Conservation (phyloP, 139 green algal genomes). For the Tetradesmus lagerheimii region DNA sequence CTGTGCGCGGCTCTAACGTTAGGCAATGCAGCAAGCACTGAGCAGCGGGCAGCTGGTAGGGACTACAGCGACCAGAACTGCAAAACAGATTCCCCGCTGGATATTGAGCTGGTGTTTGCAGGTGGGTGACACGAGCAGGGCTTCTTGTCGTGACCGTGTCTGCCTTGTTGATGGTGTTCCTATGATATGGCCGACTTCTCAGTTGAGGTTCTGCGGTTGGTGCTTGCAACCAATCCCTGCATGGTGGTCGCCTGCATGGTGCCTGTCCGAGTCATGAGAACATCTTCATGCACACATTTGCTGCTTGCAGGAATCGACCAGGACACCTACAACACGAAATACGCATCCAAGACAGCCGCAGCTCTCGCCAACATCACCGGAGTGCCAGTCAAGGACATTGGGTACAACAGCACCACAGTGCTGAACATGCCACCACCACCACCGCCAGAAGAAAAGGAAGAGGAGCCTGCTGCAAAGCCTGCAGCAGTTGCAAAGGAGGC, state of each 20-base stretch:
- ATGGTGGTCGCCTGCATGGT: no score
- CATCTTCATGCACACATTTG: background rate
- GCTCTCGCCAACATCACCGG: slow-evolving; percentile 25
- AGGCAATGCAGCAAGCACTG: background rate
- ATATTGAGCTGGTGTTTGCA: slow-evolving; percentile 16
- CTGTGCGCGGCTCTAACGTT: background rate
- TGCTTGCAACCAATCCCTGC: no score
- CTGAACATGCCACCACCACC: background rate
- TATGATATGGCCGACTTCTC: background rate
- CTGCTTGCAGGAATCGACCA: slow-evolving; percentile 29
- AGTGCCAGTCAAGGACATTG: background rate
- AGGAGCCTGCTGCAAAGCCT: no score
- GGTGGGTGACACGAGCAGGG: background rate
- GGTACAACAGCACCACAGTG: background rate
- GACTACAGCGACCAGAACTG: background rate
- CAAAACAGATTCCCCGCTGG: background rate
- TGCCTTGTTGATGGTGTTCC: background rate
- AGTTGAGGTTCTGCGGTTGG: background rate
- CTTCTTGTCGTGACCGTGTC: no score
- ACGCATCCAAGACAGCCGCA: slow-evolving; percentile 19
- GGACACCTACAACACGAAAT: background rate
- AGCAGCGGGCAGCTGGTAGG: slow-evolving; percentile 1
- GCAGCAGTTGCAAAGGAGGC: background rate
- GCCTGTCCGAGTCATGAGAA: no score
- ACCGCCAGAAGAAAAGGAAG: background rate